Conservation (phyloP, 495 filamentous ascomycete species). For the Tuber melanosporum region DNA sequence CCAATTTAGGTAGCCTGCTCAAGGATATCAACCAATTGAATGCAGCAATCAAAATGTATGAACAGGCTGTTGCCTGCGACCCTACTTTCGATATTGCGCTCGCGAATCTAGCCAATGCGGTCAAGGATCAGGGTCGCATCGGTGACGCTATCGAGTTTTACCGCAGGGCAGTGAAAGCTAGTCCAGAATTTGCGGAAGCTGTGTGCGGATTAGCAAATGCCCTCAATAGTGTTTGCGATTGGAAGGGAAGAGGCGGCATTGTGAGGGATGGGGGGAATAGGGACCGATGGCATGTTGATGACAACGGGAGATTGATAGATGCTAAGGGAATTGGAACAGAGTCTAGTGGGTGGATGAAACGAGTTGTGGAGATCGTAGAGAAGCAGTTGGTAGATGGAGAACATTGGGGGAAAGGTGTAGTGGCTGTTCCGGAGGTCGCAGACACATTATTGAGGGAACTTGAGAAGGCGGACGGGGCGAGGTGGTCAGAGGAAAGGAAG, state of each 20-base stretch:
- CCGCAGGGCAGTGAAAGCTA: conserved; percentile 77
- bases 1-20: conserved; percentile 87
- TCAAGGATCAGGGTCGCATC: conserved; percentile 91
- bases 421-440: conserved; percentile 51
- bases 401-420: conserved; percentile 71
- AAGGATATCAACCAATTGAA: conserved; percentile 94
- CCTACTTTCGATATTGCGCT: conserved; percentile 91
- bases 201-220: conserved; percentile 95
- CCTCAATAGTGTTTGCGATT: conserved; percentile 93
- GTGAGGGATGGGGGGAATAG: conserved; percentile 60
- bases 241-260: conserved; percentile 84
- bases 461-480: conserved; percentile 43
- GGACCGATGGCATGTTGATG: conserved; percentile 93
- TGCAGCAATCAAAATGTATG: conserved; percentile 94
- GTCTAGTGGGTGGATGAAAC: conserved; percentile 80
- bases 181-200: conserved; percentile 93
- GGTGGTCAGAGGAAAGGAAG: conserved; percentile 43
- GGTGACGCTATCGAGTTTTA: conserved; percentile 91
- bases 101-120: conserved; percentile 94
- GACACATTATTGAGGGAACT: conserved; percentile 49
- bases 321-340: conserved; percentile 52
- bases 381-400: conserved; percentile 85
- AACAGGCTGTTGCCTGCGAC: conserved; percentile 87
- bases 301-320: conserved; percentile 76
- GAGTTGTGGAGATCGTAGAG: conserved; percentile 89